Percentiles rank a stretch among this genome's conserved stretches.
Conservation (phyloP, 306 rosid species). For the Inga laurina region DNA sequence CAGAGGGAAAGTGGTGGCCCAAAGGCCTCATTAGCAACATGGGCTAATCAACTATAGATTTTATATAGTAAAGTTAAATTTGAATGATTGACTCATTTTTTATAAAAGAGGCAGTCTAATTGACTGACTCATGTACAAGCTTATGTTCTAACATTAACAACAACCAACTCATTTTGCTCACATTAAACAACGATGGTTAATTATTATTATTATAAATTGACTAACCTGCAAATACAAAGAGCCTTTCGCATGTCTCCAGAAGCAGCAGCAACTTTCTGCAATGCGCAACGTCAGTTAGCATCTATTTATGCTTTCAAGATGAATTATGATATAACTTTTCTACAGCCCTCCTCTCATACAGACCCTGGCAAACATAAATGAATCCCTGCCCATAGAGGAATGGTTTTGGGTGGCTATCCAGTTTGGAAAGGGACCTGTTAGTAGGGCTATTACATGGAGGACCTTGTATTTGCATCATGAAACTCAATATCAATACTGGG, state of each 20-base stretch:
- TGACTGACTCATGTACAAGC: not conserved
- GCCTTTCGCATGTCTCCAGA: slow-evolving; percentile 98
- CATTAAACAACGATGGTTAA: not conserved
- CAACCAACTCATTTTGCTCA: not conserved
- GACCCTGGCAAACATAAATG: not conserved
- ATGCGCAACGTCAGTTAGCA: slow-evolving; percentile 23
- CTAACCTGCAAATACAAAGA: slow-evolving; percentile 82
- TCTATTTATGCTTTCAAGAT: slow-evolving; percentile 20
- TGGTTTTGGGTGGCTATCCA: not conserved
- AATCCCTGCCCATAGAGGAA: not conserved
- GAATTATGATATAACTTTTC: not conserved
- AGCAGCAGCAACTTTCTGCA: slow-evolving; percentile 94
- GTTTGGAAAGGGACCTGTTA: not conserved
- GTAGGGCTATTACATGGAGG: not conserved
- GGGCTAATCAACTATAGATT: not conserved
- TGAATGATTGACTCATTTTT: not conserved
- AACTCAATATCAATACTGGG: not conserved
- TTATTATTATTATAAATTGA: slow-evolving; percentile 16
- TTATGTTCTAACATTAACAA: not conserved
- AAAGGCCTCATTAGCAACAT: not conserved
- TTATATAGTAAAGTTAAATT: not conserved
- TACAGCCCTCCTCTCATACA: not conserved
- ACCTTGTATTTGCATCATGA: not conserved
- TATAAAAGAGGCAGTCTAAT: not conserved
- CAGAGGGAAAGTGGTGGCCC: not conserved